Percentiles rank a stretch among this genome's conserved stretches.
phyloP scores from a whole-genome alignment of 768 basidiomycete genomes.

The Cyclocybe aegerita region DNA sequence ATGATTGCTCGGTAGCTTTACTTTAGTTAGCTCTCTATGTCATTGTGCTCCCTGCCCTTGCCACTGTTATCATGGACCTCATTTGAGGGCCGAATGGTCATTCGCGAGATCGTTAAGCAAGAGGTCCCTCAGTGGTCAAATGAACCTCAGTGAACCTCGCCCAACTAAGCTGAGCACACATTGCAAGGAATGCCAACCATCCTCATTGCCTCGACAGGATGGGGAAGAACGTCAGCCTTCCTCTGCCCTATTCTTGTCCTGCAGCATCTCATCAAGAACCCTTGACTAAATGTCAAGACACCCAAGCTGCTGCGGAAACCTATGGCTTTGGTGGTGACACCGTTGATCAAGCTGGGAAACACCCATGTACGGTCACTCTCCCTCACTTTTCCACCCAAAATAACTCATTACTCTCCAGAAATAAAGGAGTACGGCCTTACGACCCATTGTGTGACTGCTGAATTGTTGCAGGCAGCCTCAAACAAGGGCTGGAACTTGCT shows the following conservation, averaged over 20 bases:
- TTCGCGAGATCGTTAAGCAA: conserved; percentile 13
- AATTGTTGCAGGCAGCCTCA: conserved; percentile 11
- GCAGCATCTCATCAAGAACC: conserved; percentile 11
- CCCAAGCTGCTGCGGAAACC: conserved; percentile 6
- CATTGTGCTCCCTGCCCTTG: no score
- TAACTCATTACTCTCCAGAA: no score
- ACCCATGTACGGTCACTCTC: conserved; percentile 14
- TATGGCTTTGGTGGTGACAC: conserved; percentile 17
- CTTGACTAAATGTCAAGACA: conserved; percentile 4
- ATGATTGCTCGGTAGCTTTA: no score
- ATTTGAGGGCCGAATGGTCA: no score
- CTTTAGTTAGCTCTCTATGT: no score
- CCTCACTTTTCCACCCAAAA: not conserved
- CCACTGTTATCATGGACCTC: no score
- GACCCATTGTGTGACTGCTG: not conserved
- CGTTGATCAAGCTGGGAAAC: conserved; percentile 19
- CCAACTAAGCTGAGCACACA: conserved; percentile 14
- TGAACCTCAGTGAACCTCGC: conserved; percentile 10
- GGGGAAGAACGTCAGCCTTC: conserved; percentile 17
- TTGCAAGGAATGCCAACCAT: no score
- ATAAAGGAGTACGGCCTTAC: no score
- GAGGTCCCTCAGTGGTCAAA: conserved; percentile 13
- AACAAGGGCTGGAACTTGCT: conserved; percentile 16
- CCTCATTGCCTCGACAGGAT: no score
- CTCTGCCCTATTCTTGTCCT: conserved; percentile 11